Evolutionary conservation across 768 basidiomycete genomes (phyloP).

Genomic region (Nevesoporus exiguus): DNA sequence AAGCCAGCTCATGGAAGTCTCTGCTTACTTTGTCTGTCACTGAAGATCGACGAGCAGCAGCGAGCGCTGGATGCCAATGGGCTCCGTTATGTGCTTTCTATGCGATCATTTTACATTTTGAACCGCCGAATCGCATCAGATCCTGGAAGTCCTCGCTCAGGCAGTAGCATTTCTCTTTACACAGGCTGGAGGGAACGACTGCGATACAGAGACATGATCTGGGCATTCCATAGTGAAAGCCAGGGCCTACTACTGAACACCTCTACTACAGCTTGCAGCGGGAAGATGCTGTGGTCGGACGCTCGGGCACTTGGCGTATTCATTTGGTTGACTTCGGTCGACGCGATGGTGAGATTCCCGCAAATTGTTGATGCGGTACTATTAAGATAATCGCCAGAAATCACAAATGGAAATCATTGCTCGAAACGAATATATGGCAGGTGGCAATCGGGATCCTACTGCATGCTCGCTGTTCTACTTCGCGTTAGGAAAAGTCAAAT

Average conservation of each 20-base stretch:
- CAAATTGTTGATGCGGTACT: neutral
- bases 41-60: slow-evolving; percentile 82
- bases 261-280: slow-evolving; percentile 67
- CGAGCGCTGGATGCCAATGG: slow-evolving; percentile 92
- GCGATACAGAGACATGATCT: slow-evolving; percentile 91
- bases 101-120: slow-evolving; percentile 87
- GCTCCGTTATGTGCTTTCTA: slow-evolving; percentile 86
- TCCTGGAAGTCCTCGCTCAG: slow-evolving; percentile 44
- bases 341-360: slow-evolving; percentile 61
- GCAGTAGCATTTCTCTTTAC: slow-evolving; percentile 38
- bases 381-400: slow-evolving; percentile 45
- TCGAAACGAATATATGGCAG: slow-evolving; percentile 88
- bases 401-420: slow-evolving; percentile 84
- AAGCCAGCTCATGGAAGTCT: neutral
- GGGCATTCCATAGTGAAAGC: slow-evolving; percentile 95
- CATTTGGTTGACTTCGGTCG: slow-evolving; percentile 80
- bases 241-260: slow-evolving; percentile 79
- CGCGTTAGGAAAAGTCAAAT: slow-evolving; percentile 85
- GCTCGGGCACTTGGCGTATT: slow-evolving; percentile 84
- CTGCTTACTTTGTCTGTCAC: neutral
- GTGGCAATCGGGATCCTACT: slow-evolving; percentile 84
- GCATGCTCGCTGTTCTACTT: slow-evolving; percentile 92
- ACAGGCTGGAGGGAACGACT: slow-evolving; percentile 71
- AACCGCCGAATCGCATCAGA: slow-evolving; percentile 58
- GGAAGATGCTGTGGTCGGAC: slow-evolving; percentile 88